Conservation (phyloP, 164 flowering plant genomes). For the Stephania cephalantha region DNA sequence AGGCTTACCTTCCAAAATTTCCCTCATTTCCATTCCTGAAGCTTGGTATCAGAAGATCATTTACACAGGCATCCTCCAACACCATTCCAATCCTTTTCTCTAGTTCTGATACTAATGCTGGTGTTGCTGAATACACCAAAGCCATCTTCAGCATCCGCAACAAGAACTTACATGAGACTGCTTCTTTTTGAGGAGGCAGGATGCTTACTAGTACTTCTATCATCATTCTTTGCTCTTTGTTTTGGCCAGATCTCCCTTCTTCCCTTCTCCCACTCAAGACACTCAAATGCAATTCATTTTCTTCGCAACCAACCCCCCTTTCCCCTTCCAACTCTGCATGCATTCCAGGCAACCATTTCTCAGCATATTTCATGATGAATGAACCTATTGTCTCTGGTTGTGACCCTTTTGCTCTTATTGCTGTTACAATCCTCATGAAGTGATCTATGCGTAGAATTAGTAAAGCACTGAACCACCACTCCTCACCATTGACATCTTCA, state of each 20-base stretch:
- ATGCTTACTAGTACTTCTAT: conserved; percentile 71
- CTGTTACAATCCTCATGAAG: conserved; percentile 54
- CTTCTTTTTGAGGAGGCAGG: conserved; percentile 57
- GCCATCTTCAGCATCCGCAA: conserved; percentile 66
- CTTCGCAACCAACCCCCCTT: conserved; percentile 22
- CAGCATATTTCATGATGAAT: conserved; percentile 56
- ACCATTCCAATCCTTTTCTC: conserved; percentile 74
- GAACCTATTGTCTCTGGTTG: conserved; percentile 52
- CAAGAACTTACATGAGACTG: conserved; percentile 67
- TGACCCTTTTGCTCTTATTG: conserved; percentile 48
- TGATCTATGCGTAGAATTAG: conserved; percentile 59
- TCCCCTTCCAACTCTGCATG: conserved; percentile 35
- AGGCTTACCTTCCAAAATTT: conserved; percentile 4
- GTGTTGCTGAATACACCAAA: conserved; percentile 45
- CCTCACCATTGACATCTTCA: conserved; percentile 21
- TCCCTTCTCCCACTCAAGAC: conserved; percentile 36
- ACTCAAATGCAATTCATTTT: conserved; percentile 44
- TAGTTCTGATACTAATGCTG: conserved; percentile 66
- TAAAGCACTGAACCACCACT: conserved; percentile 64
- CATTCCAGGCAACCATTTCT: conserved; percentile 53
- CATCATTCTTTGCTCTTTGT: conserved; percentile 53
- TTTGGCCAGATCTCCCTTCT: conserved; percentile 26
- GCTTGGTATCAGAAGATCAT: conserved; percentile 64
- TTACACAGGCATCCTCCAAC: conserved; percentile 59
- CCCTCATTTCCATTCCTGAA: conserved; percentile 39